Evolutionary conservation across 2,329 filamentous ascomycete species (phyloP), one percentile per base, ranked within the genome.

Genomic region (Aspergillus sp.): DNA sequence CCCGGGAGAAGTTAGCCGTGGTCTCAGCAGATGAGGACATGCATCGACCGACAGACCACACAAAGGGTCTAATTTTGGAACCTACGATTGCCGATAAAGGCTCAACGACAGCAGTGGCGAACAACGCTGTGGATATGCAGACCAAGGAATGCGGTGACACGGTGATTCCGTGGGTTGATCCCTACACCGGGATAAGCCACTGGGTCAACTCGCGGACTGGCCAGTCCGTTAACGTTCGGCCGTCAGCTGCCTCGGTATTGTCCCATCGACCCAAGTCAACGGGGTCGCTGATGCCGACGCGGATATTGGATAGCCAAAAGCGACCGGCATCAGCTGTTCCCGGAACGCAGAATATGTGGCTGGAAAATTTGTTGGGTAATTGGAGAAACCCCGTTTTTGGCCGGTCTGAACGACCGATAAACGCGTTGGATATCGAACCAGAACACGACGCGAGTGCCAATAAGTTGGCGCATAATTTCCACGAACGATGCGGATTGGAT

Each of bases 351-450:
- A 66, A 61, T n/a, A 63, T 71, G 9, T 91, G 88, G 89, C 74
- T 92, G 3, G 77, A 80, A 8, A 75, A 80, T 6, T 66, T 93
- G 6, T 73, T 91, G 1, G 71, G 80, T 37, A 79, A 78, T 8
- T 96, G 91, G 90, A 74, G 88, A 8, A 96, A 93, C 58, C 90
- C 91, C 0, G 78, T 90, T 0, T 96, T 96, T 69, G 75, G 81
- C n/a, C 71, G 71, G 2, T 71, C 77, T 13, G 77, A 83, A 62
- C 70, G 72, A 42, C 67, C 68, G 13, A 78, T 84, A 54, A 73
- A 66, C 45, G 73, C 73, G 51, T 59, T 75, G n/a, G 66, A 64
- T 4, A 42, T 70, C n/a, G 68, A 56, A 27, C 15, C 47, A 64
- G 47, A 57, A 60, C 49, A 54, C n/a, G 30, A 60, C 30, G 68